Base-by-base conservation (phyloP, 495 filamentous ascomycete species). In the Melanomma pulvis-pyrius region DNA sequence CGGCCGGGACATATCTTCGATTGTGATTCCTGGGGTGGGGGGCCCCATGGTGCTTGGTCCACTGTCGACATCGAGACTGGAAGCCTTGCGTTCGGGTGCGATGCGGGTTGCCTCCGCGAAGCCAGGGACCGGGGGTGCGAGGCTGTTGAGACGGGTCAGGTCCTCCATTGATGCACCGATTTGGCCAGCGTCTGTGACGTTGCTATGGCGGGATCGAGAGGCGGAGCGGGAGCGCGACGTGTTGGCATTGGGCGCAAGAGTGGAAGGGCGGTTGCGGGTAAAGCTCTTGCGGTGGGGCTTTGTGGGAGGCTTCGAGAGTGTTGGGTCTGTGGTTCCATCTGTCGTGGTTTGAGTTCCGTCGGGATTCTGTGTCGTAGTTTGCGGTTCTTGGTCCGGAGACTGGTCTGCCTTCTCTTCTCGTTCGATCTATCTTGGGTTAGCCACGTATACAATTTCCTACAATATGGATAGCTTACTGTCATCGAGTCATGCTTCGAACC, bases 401-500 rank as follows among this genome's bases (percentile, higher is more conserved):
- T 59, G n/a, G 21, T 68, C 69, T 2, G 64, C 72, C 30, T 68
- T 62, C 51, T 50, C 50, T 62, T 73, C 68, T 21, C 63, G 67
- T 22, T 49, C 68, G 53, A 63, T 67, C 70, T 65, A 21, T 36
- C 44, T 44, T 15, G 30, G 41, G 41, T 70, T 49, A 61, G 62
- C 30, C 9, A 29, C 36, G 34, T 53, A 17, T 26, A n/a, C 48
- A 22, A 7, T 49, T n/a, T 29, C 17, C 32, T 39, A 34, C 17
- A 24, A 25, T 1, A 11, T 50, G 25, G 49, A 60, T 34, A 39
- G 17, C 71, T 48, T 72, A 94, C 80, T 12, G 87, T 88, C 47
- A 81, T 83, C 77, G 92, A 83, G 73, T 97, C 93, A 67, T 96
- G 92, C 71, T 88, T 94, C 66, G 88, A 91, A 12, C 90, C 93